These are phyloP conservation scores for Gossypium gossypioides DNA, from an alignment of 441 rosid species.

Conservation along the genomic window DNA sequence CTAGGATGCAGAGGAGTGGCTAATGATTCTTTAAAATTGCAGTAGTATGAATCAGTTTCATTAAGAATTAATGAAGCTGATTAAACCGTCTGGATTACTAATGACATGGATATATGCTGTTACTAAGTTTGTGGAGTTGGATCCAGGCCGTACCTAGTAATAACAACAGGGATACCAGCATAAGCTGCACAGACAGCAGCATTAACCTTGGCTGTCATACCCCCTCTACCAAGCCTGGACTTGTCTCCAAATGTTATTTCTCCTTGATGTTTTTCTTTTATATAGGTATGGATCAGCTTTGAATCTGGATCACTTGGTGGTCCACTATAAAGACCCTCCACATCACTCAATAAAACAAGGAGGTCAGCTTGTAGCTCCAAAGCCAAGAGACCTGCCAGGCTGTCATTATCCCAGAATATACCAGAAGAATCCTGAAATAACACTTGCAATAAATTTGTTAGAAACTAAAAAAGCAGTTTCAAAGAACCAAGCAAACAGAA, in stretches of 20 bases:
- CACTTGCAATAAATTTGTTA: neutral
- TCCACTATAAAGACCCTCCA: slow-evolving; percentile 30
- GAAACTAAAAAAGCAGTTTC: neutral
- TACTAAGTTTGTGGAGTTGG: neutral
- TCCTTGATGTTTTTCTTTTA: slow-evolving; percentile 24
- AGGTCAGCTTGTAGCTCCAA: slow-evolving; percentile 20
- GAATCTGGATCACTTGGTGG: slow-evolving; percentile 27
- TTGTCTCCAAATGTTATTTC: slow-evolving; percentile 32
- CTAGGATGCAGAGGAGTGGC: neutral
- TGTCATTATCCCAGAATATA: slow-evolving; percentile 27
- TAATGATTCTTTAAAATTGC: neutral
- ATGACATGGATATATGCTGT: neutral
- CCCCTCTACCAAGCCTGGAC: slow-evolving; percentile 31
- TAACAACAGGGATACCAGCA: slow-evolving; percentile 29
- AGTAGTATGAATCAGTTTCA: neutral
- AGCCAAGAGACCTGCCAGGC: slow-evolving; percentile 26
- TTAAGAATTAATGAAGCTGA: neutral
- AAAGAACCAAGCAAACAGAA: neutral
- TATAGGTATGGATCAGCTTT: slow-evolving; percentile 23
- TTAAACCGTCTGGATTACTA: neutral
- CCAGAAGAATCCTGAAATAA: slow-evolving; percentile 27
- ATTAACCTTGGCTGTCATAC: slow-evolving; percentile 32
- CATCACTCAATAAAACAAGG: slow-evolving; percentile 28
- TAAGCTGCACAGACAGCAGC: slow-evolving; percentile 26
- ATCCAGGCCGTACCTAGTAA: slow-evolving; percentile 20